A percentile compares a stretch with the other conserved stretches of the same genome.
These are phyloP conservation scores for Acanthamoeba lenticulata DNA, from an alignment of 208 protist species.

Conservation along the genomic window DNA sequence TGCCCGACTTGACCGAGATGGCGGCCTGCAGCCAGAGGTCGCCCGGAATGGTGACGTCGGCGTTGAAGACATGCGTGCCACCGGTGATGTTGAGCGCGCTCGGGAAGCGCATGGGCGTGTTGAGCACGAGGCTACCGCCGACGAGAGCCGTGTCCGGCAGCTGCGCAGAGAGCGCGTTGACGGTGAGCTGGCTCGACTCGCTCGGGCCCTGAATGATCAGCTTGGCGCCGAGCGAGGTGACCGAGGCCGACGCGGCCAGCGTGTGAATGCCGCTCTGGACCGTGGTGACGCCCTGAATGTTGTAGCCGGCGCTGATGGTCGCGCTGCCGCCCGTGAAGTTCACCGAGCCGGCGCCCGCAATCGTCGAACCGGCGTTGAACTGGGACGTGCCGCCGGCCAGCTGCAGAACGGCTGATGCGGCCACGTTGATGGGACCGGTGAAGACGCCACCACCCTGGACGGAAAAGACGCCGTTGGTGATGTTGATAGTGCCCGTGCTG, in stretches of 20 bases:
- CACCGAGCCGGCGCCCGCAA: background rate
- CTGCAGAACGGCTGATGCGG: background rate
- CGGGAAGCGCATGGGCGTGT: slow-evolving; percentile 48
- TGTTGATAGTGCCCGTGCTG: slow-evolving; percentile 46
- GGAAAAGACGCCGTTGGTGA: background rate
- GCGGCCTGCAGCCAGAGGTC: slow-evolving; percentile 45
- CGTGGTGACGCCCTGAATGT: slow-evolving; percentile 12
- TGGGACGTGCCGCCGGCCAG: background rate
- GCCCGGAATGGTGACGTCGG: slow-evolving; percentile 48
- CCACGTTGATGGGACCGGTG: slow-evolving; percentile 45
- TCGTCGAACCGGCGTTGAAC: slow-evolving; percentile 12
- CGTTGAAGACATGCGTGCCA: slow-evolving; percentile 51
- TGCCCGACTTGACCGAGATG: background rate
- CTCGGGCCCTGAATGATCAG: slow-evolving; percentile 11
- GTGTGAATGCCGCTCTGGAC: slow-evolving; percentile 50
- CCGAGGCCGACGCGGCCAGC: background rate
- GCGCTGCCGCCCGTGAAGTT: slow-evolving; percentile 22
- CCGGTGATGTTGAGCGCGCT: slow-evolving; percentile 25
- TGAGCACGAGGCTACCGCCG: slow-evolving; percentile 57
- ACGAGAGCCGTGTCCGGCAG: background rate
- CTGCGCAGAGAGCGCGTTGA: slow-evolving; percentile 29
- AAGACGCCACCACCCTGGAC: slow-evolving; percentile 26
- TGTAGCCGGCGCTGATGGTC: background rate
- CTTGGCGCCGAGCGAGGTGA: background rate
- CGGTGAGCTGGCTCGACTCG: background rate